These are phyloP conservation scores for Adenanthera pavonina DNA, from an alignment of 306 rosid species.

Conservation along the genomic window DNA sequence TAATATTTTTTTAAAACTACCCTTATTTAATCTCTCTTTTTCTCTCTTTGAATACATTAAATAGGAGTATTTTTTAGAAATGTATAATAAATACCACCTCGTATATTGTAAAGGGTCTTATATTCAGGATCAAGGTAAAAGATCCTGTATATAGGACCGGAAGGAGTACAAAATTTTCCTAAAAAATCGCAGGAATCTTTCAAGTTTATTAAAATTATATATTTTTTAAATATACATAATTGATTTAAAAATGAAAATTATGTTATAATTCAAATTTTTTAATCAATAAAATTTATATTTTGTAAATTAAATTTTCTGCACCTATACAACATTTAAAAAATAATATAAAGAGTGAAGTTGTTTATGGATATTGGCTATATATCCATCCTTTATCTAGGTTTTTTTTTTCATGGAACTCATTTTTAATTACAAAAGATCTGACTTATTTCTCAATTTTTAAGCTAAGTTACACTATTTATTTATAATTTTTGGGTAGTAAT, in stretches of 20 bases:
- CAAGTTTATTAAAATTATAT: too few species aligned
- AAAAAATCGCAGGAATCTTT: not conserved
- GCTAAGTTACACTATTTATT: not conserved
- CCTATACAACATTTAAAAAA: not conserved
- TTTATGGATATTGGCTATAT: not conserved
- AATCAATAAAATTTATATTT: not conserved
- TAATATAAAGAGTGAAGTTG: not conserved
- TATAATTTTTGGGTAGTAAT: not conserved
- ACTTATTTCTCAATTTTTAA: not conserved
- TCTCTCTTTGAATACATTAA: too few species aligned
- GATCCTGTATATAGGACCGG: too few species aligned
- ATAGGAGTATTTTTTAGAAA: too few species aligned
- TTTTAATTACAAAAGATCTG: not conserved
- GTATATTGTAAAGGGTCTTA: too few species aligned
- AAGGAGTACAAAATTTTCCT: too few species aligned
- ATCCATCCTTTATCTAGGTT: not conserved
- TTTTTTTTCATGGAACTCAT: too few species aligned
- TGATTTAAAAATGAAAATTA: not conserved
- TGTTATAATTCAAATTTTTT: not conserved
- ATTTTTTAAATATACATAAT: not conserved
- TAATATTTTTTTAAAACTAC: too few species aligned
- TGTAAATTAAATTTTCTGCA: too few species aligned
- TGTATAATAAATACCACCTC: too few species aligned
- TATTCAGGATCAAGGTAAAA: too few species aligned
- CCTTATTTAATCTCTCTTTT: too few species aligned